These are phyloP conservation scores for Sphaerostilbella broomeana DNA, from an alignment of 2,329 filamentous ascomycete species.

Conservation along the genomic window DNA sequence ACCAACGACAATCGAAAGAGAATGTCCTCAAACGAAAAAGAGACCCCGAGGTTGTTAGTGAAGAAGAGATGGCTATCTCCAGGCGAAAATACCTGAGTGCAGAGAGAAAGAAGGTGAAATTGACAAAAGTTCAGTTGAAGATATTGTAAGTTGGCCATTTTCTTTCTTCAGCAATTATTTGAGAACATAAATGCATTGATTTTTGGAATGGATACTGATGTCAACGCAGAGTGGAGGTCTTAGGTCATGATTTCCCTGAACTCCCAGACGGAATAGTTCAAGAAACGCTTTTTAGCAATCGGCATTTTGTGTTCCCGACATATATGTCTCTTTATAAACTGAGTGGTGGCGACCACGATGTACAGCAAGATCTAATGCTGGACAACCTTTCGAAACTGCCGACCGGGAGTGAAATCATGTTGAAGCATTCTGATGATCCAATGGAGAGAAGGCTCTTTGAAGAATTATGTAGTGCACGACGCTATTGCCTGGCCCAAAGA, in stretches of 20 bases:
- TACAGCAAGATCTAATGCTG: too few species aligned
- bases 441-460: slow-evolving; percentile 13
- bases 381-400: background rate
- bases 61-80: slow-evolving; percentile 6
- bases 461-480: slow-evolving; percentile 19
- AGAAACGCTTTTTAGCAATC: slow-evolving; percentile 11
- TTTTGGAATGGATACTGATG: too few species aligned
- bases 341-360: too few species aligned
- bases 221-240: too few species aligned
- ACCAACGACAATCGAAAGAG: slow-evolving; percentile 26
- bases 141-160: background rate
- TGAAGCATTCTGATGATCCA: background rate
- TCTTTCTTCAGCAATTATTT: background rate
- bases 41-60: slow-evolving; percentile 15
- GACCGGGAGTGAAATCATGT: background rate
- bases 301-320: slow-evolving; percentile 15
- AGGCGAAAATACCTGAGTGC: background rate
- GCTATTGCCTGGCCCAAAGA: slow-evolving; percentile 3
- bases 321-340: slow-evolving; percentile 16
- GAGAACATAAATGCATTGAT: too few species aligned
- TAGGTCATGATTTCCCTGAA: slow-evolving; percentile 20
- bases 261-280: slow-evolving; percentile 15
- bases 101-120: background rate
- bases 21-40: slow-evolving; percentile 37
- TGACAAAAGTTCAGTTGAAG: background rate